phyloP scores from a whole-genome alignment of 192 early-diverging fungal species.

The Podila minutissima region DNA sequence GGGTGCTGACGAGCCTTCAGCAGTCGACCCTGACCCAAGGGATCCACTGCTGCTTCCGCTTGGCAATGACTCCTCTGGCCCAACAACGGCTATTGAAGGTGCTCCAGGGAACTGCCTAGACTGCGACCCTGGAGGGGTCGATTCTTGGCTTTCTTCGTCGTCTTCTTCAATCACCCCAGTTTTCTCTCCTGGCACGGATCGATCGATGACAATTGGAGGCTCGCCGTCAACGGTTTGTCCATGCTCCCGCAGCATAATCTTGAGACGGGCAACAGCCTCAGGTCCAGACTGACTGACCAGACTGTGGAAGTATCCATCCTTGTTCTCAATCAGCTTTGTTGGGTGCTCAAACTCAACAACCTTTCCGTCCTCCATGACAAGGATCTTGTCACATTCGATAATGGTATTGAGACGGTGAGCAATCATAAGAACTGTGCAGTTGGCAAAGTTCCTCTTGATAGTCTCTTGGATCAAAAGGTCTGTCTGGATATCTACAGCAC shows the following conservation, averaged over 20 bases:
- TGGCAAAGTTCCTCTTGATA: constrained; percentile 60
- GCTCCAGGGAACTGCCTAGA: background rate
- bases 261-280: constrained; percentile 39
- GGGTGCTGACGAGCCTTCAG: background rate
- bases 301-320: constrained; percentile 50
- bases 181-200: background rate
- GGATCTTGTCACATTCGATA: constrained; percentile 63
- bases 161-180: constrained; percentile 13
- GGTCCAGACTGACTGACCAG: constrained; percentile 50
- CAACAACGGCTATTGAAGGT: background rate
- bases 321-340: constrained; percentile 45
- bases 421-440: constrained; percentile 71
- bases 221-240: constrained; percentile 32
- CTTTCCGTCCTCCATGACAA: constrained; percentile 60
- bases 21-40: background rate
- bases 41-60: constrained; percentile 2
- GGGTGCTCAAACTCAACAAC: constrained; percentile 58
- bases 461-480: constrained; percentile 59
- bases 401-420: constrained; percentile 70
- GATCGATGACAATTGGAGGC: constrained; percentile 12
- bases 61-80: background rate
- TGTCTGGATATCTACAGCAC: constrained; percentile 60
- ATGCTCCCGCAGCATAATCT: constrained; percentile 40
- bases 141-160: background rate
- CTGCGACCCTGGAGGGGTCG: background rate